These are phyloP conservation scores for Aspergillus brasiliensis DNA, from an alignment of 2,329 filamentous ascomycete genomes.

Conservation along the genomic window DNA sequence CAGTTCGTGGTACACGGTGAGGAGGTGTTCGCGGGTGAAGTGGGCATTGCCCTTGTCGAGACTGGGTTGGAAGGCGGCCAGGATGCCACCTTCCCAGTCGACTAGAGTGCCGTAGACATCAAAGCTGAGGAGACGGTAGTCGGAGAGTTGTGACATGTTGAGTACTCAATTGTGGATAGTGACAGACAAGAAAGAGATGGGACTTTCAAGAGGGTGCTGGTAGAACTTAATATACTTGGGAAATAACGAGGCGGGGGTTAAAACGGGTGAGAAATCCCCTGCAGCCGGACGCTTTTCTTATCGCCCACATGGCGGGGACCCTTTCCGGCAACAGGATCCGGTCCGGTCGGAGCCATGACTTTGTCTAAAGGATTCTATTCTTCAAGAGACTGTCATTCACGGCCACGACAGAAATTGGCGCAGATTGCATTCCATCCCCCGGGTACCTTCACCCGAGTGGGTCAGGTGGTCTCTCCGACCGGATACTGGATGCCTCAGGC, in stretches of 20 bases:
- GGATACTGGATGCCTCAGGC: no score
- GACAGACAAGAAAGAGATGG: not conserved
- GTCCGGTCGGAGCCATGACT: not conserved
- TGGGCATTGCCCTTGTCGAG: constrained; percentile 45
- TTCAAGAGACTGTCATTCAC: not conserved
- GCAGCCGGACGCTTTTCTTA: not conserved
- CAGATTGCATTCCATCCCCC: no score
- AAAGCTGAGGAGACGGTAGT: constrained; percentile 64
- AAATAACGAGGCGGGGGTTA: not conserved
- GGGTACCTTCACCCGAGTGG: no score
- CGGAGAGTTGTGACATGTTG: constrained; percentile 30
- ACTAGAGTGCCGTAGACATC: constrained; percentile 80
- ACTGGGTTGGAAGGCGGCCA: constrained; percentile 52
- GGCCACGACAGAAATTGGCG: not conserved
- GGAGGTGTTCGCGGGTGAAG: constrained; percentile 27
- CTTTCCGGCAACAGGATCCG: not conserved
- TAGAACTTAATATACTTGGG: not conserved
- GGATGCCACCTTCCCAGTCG: constrained; percentile 73
- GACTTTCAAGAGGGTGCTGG: not conserved
- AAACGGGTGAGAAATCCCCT: not conserved
- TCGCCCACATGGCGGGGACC: no score
- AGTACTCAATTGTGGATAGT: not conserved
- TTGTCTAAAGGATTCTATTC: not conserved
- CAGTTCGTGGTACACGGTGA: constrained; percentile 29
- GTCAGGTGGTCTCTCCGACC: no score